These are phyloP conservation scores for Fusarium redolens DNA, from an alignment of 2,329 filamentous ascomycete genomes.

Conservation along the genomic window DNA sequence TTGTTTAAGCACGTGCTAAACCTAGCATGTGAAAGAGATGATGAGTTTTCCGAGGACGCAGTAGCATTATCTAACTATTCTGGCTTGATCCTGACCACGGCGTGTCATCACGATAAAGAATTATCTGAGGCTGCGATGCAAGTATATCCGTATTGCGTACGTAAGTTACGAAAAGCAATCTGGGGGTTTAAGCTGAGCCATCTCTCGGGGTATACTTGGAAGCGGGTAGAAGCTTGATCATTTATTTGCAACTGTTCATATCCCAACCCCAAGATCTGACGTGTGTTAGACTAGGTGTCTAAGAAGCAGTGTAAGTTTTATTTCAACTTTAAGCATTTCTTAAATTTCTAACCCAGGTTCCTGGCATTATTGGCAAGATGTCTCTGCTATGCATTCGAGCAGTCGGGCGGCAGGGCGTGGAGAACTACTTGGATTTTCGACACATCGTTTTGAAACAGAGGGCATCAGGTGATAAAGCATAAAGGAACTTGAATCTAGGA, in stretches of 20 bases:
- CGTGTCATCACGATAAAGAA: not conserved
- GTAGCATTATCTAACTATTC: not conserved
- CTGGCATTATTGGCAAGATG: too few relatives aligned
- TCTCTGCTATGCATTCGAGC: too few relatives aligned
- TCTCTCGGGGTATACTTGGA: not conserved
- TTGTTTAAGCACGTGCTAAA: not conserved
- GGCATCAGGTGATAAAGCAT: too few relatives aligned
- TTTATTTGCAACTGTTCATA: not conserved
- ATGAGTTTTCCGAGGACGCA: not conserved
- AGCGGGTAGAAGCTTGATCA: not conserved
- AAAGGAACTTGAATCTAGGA: too few relatives aligned
- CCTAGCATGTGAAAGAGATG: slow-evolving; percentile 12
- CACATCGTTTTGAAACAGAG: too few relatives aligned
- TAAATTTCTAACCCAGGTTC: too few relatives aligned
- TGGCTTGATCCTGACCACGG: not conserved
- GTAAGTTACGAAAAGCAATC: not conserved
- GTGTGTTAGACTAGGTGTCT: not conserved
- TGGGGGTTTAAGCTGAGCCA: too few relatives aligned
- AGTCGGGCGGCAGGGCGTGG: too few relatives aligned
- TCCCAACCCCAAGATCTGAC: not conserved
- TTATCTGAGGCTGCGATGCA: not conserved
- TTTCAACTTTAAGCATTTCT: too few relatives aligned
- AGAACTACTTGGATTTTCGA: too few relatives aligned
- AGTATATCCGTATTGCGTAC: not conserved
- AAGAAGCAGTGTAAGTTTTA: too few relatives aligned